Base-by-base conservation (phyloP, 495 filamentous ascomycete species). In the Penicillium cataractarum region DNA sequence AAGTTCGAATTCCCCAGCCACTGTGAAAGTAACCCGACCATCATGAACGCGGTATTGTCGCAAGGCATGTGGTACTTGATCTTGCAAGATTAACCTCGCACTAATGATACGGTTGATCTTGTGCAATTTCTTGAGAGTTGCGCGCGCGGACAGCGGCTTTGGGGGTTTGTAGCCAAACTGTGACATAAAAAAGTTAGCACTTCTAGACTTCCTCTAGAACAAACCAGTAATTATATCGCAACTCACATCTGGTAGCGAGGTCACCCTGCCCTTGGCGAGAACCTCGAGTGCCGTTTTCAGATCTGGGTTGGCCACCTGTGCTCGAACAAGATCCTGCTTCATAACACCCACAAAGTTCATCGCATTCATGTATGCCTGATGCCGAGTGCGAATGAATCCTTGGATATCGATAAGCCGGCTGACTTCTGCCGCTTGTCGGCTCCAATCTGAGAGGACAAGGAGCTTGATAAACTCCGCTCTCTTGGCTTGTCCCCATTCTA, bases 371-470 rank as follows among this genome's bases (percentile, higher is more conserved):
- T 90, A 92, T 39, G 80, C 71, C 29, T 75, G 69, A 51, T 84
- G 78, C 67, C 91, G 84, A 6, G 74, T 76, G 40, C 85, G 82
- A 58, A 93, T 79, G 79, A 93, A 92, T 12, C 79, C 76, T 69
- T 88, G 87, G 53, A 98, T 75, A 76, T 97, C 93, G 65, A 97
- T 93, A 37, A 97, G 79, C 71, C 87, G 89, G 66, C 88, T 89
- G 37, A 98, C 88, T 54, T 89, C 84, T 29, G 83, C 81, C 27
- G 87, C 88, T 67, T 92, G 90, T 64, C 87, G 85, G 71, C 89
- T 90, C 95, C 95, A 99, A 71, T 90, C 87, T 3, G 87, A 86
- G 40, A 99, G 86, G 17, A 98, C 92, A 13, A 97, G 82, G 17
- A 91, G 83, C 76, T 99, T 97, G 70, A 95, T 92, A 77, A 96